Conservation (phyloP, 139 green algal species). For the Coccomyxa sp. region DNA sequence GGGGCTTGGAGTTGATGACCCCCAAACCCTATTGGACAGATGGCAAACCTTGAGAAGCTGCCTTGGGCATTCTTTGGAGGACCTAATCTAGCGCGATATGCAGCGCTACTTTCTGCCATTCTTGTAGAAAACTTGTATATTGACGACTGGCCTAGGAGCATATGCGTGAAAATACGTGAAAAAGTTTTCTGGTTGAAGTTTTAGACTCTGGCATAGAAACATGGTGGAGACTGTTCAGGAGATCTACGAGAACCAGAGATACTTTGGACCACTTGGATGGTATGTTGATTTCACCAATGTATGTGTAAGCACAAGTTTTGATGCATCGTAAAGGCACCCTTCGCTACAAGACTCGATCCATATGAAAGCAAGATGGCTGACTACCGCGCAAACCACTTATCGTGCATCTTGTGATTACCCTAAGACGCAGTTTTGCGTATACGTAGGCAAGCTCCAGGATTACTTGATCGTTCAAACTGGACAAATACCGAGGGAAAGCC, state of each 20-base stretch:
- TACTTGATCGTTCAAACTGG: conserved; percentile 43
- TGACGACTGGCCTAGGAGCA: neutral
- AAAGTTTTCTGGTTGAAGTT: neutral
- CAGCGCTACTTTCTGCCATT: neutral
- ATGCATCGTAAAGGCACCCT: neutral
- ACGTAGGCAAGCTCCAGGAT: conserved; percentile 20
- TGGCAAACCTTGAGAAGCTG: too few relatives aligned
- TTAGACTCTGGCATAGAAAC: neutral
- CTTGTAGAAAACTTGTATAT: neutral
- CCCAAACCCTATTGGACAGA: too few relatives aligned
- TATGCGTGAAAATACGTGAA: neutral
- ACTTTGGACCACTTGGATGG: conserved; percentile 7
- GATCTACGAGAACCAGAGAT: conserved; percentile 28
- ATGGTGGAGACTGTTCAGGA: neutral
- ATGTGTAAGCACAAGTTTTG: neutral
- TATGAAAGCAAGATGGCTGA: neutral
- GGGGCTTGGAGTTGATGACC: too few relatives aligned
- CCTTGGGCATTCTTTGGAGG: too few relatives aligned
- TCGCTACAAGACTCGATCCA: too few relatives aligned
- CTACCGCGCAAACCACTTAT: neutral
- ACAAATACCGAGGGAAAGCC: conserved; percentile 17
- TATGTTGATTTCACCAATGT: neutral
- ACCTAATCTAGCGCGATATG: neutral
- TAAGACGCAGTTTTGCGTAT: neutral
- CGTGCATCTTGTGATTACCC: neutral